Conservation (phyloP, 257 asterid genomes). For the Capsicum baccatum region DNA sequence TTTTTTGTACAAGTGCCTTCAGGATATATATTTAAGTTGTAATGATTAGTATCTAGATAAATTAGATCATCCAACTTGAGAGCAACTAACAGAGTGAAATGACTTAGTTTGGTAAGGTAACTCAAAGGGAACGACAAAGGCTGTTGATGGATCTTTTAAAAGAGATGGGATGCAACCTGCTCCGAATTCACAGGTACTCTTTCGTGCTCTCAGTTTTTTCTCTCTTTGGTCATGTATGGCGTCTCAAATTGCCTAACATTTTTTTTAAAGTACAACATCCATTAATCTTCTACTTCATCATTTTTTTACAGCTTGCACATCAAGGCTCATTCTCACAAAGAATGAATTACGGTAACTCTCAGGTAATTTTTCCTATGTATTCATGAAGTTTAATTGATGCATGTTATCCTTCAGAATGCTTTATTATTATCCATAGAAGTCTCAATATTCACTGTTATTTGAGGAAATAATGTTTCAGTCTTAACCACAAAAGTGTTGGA, state of each 20-base stretch:
- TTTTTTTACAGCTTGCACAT: slow-evolving; percentile 59
- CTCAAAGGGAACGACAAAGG: slow-evolving; percentile 73
- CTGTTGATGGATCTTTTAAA: slow-evolving; percentile 72
- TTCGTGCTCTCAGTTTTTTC: slow-evolving; percentile 10
- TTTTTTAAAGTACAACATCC: neutral
- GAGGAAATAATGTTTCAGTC: neutral
- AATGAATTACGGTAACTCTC: slow-evolving; percentile 69
- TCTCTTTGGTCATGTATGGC: neutral
- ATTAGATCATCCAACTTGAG: neutral
- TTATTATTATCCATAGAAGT: neutral
- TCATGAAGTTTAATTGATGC: slow-evolving; percentile 15
- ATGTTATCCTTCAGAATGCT: slow-evolving; percentile 1
- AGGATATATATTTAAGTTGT: too few relatives aligned
- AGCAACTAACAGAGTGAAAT: neutral
- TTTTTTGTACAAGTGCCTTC: neutral
- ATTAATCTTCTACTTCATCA: slow-evolving; percentile 4
- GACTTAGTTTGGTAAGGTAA: slow-evolving; percentile 64
- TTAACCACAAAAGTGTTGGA: slow-evolving; percentile 1
- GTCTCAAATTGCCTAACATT: slow-evolving; percentile 9
- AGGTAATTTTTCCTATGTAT: slow-evolving; percentile 49
- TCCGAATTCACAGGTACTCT: slow-evolving; percentile 57
- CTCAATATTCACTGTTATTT: neutral
- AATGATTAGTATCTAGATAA: too few relatives aligned
- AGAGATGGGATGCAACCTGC: slow-evolving; percentile 65
- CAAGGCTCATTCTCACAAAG: slow-evolving; percentile 81